Conservation (phyloP, 306 rosid genomes). For the Pterocarpus santalinus region DNA sequence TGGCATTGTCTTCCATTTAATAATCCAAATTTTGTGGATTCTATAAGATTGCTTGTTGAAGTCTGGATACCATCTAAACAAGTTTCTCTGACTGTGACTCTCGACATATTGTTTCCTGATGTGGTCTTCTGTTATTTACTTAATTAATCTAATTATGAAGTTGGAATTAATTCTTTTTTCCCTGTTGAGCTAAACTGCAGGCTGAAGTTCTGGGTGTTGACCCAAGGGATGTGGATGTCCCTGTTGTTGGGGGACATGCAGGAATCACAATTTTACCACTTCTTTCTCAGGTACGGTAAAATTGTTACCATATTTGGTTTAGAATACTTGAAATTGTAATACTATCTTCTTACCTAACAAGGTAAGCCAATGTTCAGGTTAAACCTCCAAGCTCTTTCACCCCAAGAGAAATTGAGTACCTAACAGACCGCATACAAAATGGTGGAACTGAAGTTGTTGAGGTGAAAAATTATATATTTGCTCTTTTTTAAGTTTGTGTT, state of each 20-base stretch:
- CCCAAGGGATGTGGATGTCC: slow-evolving; percentile 93
- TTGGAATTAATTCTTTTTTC: slow-evolving; percentile 27
- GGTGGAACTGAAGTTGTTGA: slow-evolving; percentile 99
- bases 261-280: slow-evolving; percentile 97
- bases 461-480: slow-evolving; percentile 56
- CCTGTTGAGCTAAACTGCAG: slow-evolving; percentile 53
- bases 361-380: slow-evolving; percentile 60
- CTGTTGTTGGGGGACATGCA: slow-evolving; percentile 95
- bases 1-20: slow-evolving; percentile 17
- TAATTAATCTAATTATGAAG: not conserved
- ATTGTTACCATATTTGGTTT: slow-evolving; percentile 25
- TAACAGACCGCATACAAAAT: slow-evolving; percentile 92
- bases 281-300: slow-evolving; percentile 81
- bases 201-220: slow-evolving; percentile 90
- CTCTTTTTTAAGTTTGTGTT: slow-evolving; percentile 10
- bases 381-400: slow-evolving; percentile 86
- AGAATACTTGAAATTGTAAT: slow-evolving; percentile 3
- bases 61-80: not conserved
- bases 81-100: not conserved
- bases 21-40: slow-evolving; percentile 17
- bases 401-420: slow-evolving; percentile 68
- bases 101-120: slow-evolving; percentile 6
- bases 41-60: slow-evolving; percentile 16
- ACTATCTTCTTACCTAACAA: slow-evolving; percentile 11
- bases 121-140: slow-evolving; percentile 7